A percentile compares a stretch with the other conserved stretches of the same genome.
These are phyloP conservation scores for Diplodia corticola DNA, from an alignment of 2,329 filamentous ascomycete genomes.

Conservation along the genomic window DNA sequence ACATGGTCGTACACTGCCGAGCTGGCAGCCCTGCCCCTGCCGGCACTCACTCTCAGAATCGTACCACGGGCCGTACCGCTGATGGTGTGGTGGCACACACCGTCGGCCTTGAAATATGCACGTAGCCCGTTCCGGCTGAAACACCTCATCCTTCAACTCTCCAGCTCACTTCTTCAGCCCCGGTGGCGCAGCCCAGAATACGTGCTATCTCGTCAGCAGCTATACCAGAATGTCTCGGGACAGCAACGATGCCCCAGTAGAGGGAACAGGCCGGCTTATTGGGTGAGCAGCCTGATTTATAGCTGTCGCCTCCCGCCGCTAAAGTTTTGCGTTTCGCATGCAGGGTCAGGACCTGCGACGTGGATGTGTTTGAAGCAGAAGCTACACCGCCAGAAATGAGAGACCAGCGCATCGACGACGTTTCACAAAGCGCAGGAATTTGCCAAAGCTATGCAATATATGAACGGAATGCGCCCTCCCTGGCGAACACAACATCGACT, in stretches of 20 bases:
- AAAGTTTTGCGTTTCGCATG: too few species aligned
- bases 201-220: neutral
- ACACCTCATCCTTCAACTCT: neutral
- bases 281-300: neutral
- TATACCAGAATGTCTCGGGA: neutral
- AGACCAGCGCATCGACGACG: neutral
- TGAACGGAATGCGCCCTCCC: neutral
- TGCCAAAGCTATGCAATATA: neutral
- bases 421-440: neutral
- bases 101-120: slow-evolving; percentile 3
- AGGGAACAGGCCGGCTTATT: neutral
- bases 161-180: neutral
- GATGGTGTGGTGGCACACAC: neutral
- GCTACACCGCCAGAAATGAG: neutral
- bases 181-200: neutral
- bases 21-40: too few species aligned
- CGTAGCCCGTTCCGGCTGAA: neutral
- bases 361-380: neutral
- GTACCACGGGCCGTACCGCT: neutral
- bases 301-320: neutral
- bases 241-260: neutral
- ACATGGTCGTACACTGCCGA: neutral
- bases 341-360: neutral
- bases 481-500: neutral
- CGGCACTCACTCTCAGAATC: too few species aligned